phyloP scores from a whole-genome alignment of 306 rosid species.

The Sophora flavescens region DNA sequence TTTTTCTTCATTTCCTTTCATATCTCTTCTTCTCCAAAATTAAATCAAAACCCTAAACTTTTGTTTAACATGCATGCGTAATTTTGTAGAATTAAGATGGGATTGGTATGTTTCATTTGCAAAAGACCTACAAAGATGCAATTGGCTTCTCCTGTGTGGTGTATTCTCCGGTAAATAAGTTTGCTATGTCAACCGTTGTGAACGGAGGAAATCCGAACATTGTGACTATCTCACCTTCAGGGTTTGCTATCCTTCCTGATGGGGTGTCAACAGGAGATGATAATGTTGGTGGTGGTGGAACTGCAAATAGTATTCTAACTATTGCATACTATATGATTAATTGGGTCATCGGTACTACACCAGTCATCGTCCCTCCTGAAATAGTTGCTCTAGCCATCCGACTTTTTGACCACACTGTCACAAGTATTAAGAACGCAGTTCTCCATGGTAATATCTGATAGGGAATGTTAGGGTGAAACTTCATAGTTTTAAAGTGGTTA shows the following conservation, averaged over 20 bases:
- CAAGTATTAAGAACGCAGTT: conserved; percentile 33
- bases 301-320: conserved; percentile 53
- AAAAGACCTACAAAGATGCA: conserved; percentile 49
- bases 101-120: conserved; percentile 37
- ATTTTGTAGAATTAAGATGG: conserved; percentile 41
- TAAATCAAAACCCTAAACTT: neutral
- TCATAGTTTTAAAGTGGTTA: neutral
- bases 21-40: too few species aligned
- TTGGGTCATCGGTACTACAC: neutral
- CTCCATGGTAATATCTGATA: neutral
- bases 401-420: conserved; percentile 20
- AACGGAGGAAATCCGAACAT: conserved; percentile 46
- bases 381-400: conserved; percentile 20
- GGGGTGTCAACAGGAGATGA: neutral
- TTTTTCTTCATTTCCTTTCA: neutral
- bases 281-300: neutral
- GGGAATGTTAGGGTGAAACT: neutral
- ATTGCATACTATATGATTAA: conserved; percentile 39
- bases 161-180: conserved; percentile 43
- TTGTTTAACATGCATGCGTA: neutral
- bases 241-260: conserved; percentile 57
- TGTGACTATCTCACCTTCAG: conserved; percentile 51
- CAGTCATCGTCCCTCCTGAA: conserved; percentile 24
- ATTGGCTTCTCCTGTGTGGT: conserved; percentile 51
- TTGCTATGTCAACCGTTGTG: conserved; percentile 35